Conservation (phyloP, 441 rosid species). For the Cnidoscolus chayamansa region DNA sequence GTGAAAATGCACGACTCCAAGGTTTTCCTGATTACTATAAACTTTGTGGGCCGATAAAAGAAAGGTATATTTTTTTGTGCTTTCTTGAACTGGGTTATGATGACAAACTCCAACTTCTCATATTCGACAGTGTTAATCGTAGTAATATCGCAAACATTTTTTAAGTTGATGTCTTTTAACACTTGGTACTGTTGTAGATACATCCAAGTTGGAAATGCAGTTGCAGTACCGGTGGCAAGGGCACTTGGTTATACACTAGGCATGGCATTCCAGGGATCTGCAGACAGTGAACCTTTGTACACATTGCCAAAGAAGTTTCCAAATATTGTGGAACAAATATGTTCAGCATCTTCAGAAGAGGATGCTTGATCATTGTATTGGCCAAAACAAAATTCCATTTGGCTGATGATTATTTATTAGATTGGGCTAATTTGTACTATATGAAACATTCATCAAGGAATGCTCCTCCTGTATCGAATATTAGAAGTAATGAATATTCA, state of each 20-base stretch:
- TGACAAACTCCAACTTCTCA: background rate
- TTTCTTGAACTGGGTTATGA: background rate
- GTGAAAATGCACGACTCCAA: slow-evolving; percentile 68
- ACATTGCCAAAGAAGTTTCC: slow-evolving; percentile 41
- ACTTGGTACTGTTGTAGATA: slow-evolving; percentile 35
- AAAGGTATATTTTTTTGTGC: slow-evolving; percentile 40
- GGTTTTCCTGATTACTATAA: slow-evolving; percentile 68
- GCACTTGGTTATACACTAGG: slow-evolving; percentile 61
- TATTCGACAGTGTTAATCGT: background rate
- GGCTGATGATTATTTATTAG: background rate
- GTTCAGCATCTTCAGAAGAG: slow-evolving; percentile 33
- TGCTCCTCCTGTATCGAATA: no score
- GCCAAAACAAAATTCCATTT: background rate
- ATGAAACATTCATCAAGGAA: no score
- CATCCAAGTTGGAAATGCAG: slow-evolving; percentile 71
- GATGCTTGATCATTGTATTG: slow-evolving; percentile 7
- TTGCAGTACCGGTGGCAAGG: slow-evolving; percentile 65
- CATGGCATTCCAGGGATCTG: slow-evolving; percentile 36
- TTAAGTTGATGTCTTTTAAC: no score
- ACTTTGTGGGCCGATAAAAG: slow-evolving; percentile 57
- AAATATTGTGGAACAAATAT: slow-evolving; percentile 4
- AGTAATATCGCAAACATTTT: no score
- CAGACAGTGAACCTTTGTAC: slow-evolving; percentile 31
- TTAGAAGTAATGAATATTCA: no score
- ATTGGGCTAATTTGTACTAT: background rate